Conservation (phyloP, 1,284 basidiomycete species). For the Austroboletus novae-zelandiae region DNA sequence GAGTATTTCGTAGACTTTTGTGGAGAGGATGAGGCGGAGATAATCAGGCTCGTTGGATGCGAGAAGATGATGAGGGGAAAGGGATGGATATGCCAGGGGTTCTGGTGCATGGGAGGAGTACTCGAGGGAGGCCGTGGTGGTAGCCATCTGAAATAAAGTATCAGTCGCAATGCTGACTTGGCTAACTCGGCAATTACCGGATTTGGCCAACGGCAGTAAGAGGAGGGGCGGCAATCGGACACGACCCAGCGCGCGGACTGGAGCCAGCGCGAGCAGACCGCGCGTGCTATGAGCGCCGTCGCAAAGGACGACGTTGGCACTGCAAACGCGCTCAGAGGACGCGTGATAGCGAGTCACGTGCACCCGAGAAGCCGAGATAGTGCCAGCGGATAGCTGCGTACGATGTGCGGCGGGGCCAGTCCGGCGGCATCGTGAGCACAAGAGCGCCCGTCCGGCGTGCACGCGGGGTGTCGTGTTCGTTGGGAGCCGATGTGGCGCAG, state of each 20-base stretch:
- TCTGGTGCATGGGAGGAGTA: conserved; percentile 66
- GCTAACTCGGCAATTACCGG: conserved; percentile 20
- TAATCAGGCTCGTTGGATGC: conserved; percentile 86
- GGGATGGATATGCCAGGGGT: conserved; percentile 62
- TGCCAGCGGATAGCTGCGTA: not conserved
- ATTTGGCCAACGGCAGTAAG: conserved; percentile 5
- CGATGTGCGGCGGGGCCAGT: conserved; percentile 11
- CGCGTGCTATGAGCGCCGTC: not conserved
- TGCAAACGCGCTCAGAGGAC: conserved; percentile 13
- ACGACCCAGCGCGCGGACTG: not conserved
- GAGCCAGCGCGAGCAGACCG: not conserved
- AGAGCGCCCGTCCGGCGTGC: not conserved
- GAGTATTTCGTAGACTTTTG: conserved; percentile 93
- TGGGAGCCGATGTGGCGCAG: conserved; percentile 6
- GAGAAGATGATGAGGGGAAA: conserved; percentile 65
- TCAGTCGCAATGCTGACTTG: not conserved
- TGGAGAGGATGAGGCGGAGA: conserved; percentile 86
- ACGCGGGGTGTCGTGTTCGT: not conserved
- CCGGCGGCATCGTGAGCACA: conserved; percentile 15
- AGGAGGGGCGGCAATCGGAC: not conserved
- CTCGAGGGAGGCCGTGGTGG: conserved; percentile 56
- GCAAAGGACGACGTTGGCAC: conserved; percentile 5
- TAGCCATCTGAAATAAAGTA: conserved; percentile 36
- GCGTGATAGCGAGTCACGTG: conserved; percentile 28
- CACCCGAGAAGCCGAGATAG: conserved; percentile 25